Base-by-base conservation (phyloP, 768 basidiomycete species). In the Macrolepiota albuminosa region DNA sequence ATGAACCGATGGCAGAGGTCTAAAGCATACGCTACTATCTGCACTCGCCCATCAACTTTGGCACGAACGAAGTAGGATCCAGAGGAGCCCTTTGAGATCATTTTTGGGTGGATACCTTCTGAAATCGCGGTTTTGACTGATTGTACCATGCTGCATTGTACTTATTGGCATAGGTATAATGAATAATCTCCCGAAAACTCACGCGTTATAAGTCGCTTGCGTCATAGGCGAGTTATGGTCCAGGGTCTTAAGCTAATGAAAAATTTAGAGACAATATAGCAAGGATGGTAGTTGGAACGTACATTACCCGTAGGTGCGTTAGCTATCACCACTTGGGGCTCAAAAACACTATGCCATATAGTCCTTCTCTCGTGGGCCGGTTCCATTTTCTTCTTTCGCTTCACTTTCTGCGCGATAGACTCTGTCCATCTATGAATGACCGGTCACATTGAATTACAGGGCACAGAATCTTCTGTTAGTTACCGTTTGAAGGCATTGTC, bases 51-150 rank as follows among this genome's bases (percentile, higher is more conserved):
- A 14, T 91, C 88, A n/a, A 78, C 75, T 72, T 88, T 93, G 1
- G 87, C 84, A 59, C 91, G 84, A n/a, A 90, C 92, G 72, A 95
- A 95, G 73, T 96, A 96, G 49, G 90, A 92, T 0, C 94, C 94
- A 6, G 89, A 91, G 2, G 90, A 93, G 11, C 94, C 94, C 67
- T 93, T 94, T 5, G 83, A 73, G 53, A 95, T 95, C 84, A 95
- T 90, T 71, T 93, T 92, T 10, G 93, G 93, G 66, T 95, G 92
- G 46, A 92, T 81, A 13, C 91, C 92, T 26, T 86, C 88, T 6
- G 75, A 60, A 63, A 95, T 89, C 14, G 91, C 89, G 59, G 72
- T 78, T 67, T 81, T 84, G 16, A 91, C 85, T 34, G 84, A 83
- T 66, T 85, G 78, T 16, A 84, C 83, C 16, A 87, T 67, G 55